Evolutionary conservation across 768 basidiomycete genomes (phyloP).

Genomic region (Serendipita vermifera): DNA sequence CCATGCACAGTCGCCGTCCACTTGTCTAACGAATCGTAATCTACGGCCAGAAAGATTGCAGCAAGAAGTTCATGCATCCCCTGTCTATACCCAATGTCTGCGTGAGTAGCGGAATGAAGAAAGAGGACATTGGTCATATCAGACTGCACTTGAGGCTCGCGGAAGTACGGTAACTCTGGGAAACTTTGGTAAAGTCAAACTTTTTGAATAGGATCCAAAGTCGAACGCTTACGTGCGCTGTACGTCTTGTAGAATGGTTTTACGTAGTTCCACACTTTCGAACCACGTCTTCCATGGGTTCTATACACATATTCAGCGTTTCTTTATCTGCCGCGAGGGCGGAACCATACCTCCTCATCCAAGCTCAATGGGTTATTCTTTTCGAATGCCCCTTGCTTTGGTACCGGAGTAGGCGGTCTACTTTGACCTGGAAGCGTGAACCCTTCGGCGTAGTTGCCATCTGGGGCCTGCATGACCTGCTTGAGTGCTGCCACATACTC

Average conservation of each 20-base stretch:
- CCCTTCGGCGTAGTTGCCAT: conserved; percentile 68
- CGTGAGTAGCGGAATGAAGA: conserved; percentile 64
- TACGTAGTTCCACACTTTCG: conserved; percentile 72
- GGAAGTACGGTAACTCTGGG: conserved; percentile 91
- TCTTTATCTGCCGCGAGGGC: not conserved
- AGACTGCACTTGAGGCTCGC: conserved; percentile 55
- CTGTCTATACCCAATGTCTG: conserved; percentile 85
- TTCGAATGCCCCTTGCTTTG: conserved; percentile 37
- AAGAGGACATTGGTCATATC: conserved; percentile 81
- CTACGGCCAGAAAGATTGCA: conserved; percentile 67
- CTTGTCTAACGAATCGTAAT: conserved; percentile 59
- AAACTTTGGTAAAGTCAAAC: conserved; percentile 40
- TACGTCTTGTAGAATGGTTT: conserved; percentile 85
- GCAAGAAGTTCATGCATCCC: conserved; percentile 99
- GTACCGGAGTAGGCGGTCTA: conserved; percentile 22
- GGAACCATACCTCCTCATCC: conserved; percentile 47
- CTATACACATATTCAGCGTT: too few relatives aligned
- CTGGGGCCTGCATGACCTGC: conserved; percentile 70
- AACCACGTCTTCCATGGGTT: conserved; percentile 98
- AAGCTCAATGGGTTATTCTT: conserved; percentile 72
- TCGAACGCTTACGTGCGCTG: conserved; percentile 67
- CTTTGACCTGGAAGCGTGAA: conserved; percentile 41
- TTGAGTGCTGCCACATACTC: conserved; percentile 45
- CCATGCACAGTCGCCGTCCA: not conserved
- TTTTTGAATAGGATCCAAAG: not conserved